Evolutionary conservation across 768 basidiomycete genomes (phyloP).

Genomic region (Kwoniella bestiolae): DNA sequence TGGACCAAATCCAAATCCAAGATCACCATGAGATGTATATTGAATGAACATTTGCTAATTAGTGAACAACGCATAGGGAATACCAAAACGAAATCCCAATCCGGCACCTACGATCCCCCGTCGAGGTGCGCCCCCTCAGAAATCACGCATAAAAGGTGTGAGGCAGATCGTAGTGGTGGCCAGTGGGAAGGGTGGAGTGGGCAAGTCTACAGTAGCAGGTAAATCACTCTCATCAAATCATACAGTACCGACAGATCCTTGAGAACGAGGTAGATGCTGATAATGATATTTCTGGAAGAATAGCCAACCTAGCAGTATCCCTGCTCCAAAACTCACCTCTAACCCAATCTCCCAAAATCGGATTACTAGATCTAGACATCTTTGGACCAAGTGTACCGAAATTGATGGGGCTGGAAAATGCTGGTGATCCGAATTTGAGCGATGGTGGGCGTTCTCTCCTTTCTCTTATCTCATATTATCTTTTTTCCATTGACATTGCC

Average conservation of each 20-base stretch:
- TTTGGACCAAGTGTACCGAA: conserved; percentile 94
- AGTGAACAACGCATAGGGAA: conserved; percentile 52
- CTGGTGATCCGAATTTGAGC: conserved; percentile 78
- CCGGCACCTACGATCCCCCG: conserved; percentile 60
- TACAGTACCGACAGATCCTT: neutral
- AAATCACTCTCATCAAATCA: neutral
- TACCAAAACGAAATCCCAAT: conserved; percentile 56
- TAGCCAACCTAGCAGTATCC: conserved; percentile 65
- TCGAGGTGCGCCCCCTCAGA: conserved; percentile 57
- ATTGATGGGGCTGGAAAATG: conserved; percentile 81
- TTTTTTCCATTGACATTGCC: no score
- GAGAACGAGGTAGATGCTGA: no score
- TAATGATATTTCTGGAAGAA: conserved; percentile 8
- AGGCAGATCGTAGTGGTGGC: conserved; percentile 81
- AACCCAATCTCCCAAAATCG: conserved; percentile 65
- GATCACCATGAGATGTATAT: neutral
- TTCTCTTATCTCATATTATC: no score
- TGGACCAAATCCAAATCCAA: neutral
- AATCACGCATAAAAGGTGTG: conserved; percentile 65
- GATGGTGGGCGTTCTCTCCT: conserved; percentile 59
- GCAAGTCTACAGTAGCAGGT: conserved; percentile 93
- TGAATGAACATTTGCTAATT: neutral
- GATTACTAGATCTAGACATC: conserved; percentile 90
- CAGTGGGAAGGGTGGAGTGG: conserved; percentile 94
- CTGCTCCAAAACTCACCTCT: conserved; percentile 58